phyloP scores from a whole-genome alignment of 139 green algal genomes.

The Trebouxia sp. region DNA sequence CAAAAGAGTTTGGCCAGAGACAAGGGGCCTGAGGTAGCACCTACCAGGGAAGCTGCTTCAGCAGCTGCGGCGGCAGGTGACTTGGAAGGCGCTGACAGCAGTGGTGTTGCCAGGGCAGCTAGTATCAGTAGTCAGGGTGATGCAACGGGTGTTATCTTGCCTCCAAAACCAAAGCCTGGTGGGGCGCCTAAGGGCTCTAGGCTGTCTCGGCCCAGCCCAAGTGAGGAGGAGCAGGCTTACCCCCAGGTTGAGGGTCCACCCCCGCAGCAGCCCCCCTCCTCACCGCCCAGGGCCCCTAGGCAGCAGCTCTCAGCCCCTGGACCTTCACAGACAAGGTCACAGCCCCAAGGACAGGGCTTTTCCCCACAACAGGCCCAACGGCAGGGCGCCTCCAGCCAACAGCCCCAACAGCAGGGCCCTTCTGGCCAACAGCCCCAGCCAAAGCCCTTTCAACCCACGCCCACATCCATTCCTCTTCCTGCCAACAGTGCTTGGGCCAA shows the following conservation, averaged over 20 bases:
- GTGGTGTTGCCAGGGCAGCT: not conserved
- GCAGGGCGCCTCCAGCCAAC: not conserved
- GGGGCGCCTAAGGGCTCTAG: not conserved
- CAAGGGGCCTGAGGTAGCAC: too few relatives aligned
- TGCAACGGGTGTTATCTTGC: not conserved
- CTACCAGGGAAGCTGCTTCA: not conserved
- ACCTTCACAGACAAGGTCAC: not conserved
- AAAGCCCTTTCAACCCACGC: not conserved
- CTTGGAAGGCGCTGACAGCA: not conserved
- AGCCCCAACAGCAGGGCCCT: not conserved
- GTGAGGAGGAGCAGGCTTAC: not conserved
- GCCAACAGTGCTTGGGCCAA: slow-evolving; percentile 14
- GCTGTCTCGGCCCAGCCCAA: not conserved
- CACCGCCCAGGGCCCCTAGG: not conserved
- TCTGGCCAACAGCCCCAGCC: not conserved
- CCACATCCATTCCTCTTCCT: not conserved
- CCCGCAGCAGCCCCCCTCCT: not conserved
- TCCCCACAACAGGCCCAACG: not conserved
- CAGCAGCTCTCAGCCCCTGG: not conserved
- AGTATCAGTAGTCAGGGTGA: not conserved
- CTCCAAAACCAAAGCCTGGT: slow-evolving; percentile 9
- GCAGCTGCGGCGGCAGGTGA: not conserved
- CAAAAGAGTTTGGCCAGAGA: not conserved
- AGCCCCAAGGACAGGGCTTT: not conserved
- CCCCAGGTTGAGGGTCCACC: not conserved